Base-by-base conservation (phyloP, 2,329 filamentous ascomycete genomes). In the Nigrospora oryzae region DNA sequence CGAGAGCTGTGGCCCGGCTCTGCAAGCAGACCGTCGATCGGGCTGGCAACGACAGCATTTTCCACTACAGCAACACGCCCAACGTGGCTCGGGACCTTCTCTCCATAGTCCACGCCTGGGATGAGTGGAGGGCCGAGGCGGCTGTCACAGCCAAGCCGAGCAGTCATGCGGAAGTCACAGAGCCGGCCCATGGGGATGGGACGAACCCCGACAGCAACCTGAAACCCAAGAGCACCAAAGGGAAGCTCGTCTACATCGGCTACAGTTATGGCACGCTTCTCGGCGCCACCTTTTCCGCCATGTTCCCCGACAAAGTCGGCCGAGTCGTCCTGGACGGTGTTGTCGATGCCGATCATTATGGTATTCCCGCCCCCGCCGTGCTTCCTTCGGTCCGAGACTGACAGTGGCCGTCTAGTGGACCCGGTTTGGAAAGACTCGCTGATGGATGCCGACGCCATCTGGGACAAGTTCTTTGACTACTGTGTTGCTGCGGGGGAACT, bases 391-490 rank as follows among this genome's bases (percentile, higher is more conserved):
- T 15, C 13, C 5, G 13, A 14, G 8, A 36, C 33, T 42, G 40
- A 42, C 40, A 6, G 15, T 7, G 23, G 14, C 23, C 3, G 11
- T 33, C 28, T 31, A 42, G 40, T 68, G 42, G 56, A 54, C 17
- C 66, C 65, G 3, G 57, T 58, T 23, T 70, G 63, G 65, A 59
- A 51, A 5, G 62, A 62, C 12, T 65, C 63, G 34, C 52, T 71
- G 10, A 51, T 59, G 36, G 69, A 77, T 47, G 63, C 69, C 32
- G 74, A 79, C 45, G 58, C 67, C 41, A 63, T 69, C 14, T 63
- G 72, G 46, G 59, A 60, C 3, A 60, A 53, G 34, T 75, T 79
- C 53, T 74, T 69, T 49, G 54, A 61, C 38, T 66, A 64, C 36
- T 80, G 76, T 53, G 67, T 63, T 44, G 61, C 65, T 16, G 71